A percentile compares a stretch with the other conserved stretches of the same genome.
These are phyloP conservation scores for Alternaria sp. DNA, from an alignment of 2,329 filamentous ascomycete species.

Conservation along the genomic window DNA sequence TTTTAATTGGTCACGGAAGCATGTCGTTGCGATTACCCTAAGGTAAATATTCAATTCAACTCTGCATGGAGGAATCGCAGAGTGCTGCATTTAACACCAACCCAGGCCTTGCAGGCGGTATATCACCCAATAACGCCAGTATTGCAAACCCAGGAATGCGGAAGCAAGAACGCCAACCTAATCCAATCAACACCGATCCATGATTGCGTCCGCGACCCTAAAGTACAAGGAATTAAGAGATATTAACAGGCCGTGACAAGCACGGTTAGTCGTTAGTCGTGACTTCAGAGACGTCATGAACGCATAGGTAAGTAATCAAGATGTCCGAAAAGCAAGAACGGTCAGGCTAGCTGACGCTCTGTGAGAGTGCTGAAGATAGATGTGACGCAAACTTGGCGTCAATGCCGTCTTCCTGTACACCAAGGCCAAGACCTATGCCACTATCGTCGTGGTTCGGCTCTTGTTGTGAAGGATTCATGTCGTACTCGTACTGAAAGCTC, in stretches of 20 bases:
- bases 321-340: constrained; percentile 14
- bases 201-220: constrained; percentile 1
- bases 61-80: constrained; percentile 1
- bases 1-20: background rate
- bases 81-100: constrained; percentile 1
- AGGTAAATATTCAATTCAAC: constrained; percentile 10
- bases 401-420: constrained; percentile 45
- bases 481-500: constrained; percentile 46
- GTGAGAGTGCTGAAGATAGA: constrained; percentile 33
- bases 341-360: constrained; percentile 28
- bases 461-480: constrained; percentile 41
- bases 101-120: constrained; percentile 15
- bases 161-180: background rate
- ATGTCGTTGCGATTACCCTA: background rate
- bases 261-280: constrained; percentile 19
- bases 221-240: constrained; percentile 13
- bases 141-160: constrained; percentile 1
- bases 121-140: constrained; percentile 15
- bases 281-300: constrained; percentile 17
- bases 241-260: constrained; percentile 15
- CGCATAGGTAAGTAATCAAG: constrained; percentile 13
- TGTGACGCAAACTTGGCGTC: constrained; percentile 45
- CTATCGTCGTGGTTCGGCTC: constrained; percentile 47
- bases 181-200: constrained; percentile 4
- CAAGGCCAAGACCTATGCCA: constrained; percentile 46